Evolutionary conservation across 805 yeast species (phyloP), one percentile per base, ranked within the genome.

Genomic region (Torulaspora gathmanii): DNA sequence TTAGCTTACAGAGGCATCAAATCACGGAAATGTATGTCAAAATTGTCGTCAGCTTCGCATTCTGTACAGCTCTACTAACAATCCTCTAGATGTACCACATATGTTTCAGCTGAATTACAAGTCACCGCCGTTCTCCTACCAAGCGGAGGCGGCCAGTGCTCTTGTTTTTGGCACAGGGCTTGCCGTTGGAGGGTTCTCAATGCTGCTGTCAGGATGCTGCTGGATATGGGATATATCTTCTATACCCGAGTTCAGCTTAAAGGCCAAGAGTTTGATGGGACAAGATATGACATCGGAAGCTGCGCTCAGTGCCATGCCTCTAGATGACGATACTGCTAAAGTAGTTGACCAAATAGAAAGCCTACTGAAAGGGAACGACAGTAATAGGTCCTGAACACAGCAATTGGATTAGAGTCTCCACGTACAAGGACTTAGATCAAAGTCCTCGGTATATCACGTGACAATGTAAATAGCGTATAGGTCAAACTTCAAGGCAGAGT

Each of bases 91-190:
- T 55, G 65, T 79, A 5, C 96, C 96, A 6, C 75, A 74, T 34
- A 72, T 81, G 56, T 90, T 86, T 65, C 89, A 86, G 56, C 87
- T 90, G 10, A 89, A 89, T 65, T 91, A 88, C 57, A 75, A 79
- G 46, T 95, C 95, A 2, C 96, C 96, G 4, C 72, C 80, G n/a
- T 84, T 82, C 58, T 82, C 85, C 25, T 81, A 86, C 60, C 80
- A 86, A 50, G 77, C 79, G 44, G 96, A 89, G 62, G 96, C 96
- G 1, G 78, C 87, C 27, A 79, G 81, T 33, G 96, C 96, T 0
- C 87, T 90, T 2, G 79, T 83, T 0, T 82, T 86, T 33, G 95
- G 96, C 1, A 78, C 95, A 0, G 66, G 84, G 37, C 68, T 90
- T 13, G 86, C 96, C 2, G 74, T 81, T 0, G 75, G 88, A 1